Evolutionary conservation across 1,284 basidiomycete species (phyloP), one percentile per base, ranked within the genome.

Genomic region (Austroboletus niveus): DNA sequence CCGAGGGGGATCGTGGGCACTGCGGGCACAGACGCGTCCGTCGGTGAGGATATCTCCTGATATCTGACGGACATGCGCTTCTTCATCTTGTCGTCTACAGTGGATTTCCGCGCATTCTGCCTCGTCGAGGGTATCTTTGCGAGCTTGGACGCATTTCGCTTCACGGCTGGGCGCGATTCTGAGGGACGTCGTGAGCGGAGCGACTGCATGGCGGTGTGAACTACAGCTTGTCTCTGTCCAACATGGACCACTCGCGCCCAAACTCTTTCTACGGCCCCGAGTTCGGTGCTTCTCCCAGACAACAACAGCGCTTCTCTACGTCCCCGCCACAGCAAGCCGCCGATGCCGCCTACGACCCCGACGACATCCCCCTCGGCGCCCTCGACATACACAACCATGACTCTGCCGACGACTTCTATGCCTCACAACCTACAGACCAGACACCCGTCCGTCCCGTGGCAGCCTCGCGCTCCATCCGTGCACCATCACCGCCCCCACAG

Each of bases 81-180:
- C 80, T 92, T 92, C 71, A 95, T 92, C 75, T 90, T 92, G 79
- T 94, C 93, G 68, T 92, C 91, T 51, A 95, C 87, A 51, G 85
- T 80, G 52, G 87, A 85, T 68, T 87, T 89, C 61, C 80, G 76
- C 3, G 70, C 72, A 64, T 76, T 69, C 57, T 66, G 69, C 51
- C 60, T 57, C 24, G 47, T 51, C 24, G 62, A 54, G 32, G 60
- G 61, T 12, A 57, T 49, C 59, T 78, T 78, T 52, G 75, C 62
- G 46, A 78, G 71, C 60, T 75, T 79, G 31, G 70, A 65, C 2
- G 50, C 54, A 46, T 72, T 57, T 31, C 71, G 64, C 55, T 71
- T 68, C 32, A 14, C 14, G 30, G 67, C 58, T 57, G 73, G 71
- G 52, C 65, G 57, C 38, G 74, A 70, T 57, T 81, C 74, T 3